A percentile compares a stretch with the other conserved stretches of the same genome.
Evolutionary conservation across 306 rosid species (phyloP).

Genomic region (Dalbergia cochinchinensis): DNA sequence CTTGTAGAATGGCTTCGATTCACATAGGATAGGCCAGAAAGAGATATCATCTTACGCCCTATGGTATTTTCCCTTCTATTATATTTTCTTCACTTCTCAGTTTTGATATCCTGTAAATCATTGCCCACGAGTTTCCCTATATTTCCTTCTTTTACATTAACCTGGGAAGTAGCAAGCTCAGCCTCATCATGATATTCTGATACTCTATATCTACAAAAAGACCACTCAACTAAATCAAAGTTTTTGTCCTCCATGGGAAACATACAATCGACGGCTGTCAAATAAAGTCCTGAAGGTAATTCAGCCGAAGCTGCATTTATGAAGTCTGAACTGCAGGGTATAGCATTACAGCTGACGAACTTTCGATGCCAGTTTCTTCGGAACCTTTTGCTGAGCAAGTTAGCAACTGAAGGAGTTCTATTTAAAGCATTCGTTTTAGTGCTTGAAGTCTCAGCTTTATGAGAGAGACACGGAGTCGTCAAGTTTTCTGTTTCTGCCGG

Average conservation of each 20-base stretch:
- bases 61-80: slow-evolving; percentile 49
- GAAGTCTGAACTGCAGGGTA: slow-evolving; percentile 52
- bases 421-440: slow-evolving; percentile 3
- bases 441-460: slow-evolving; percentile 42
- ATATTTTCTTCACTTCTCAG: slow-evolving; percentile 41
- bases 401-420: slow-evolving; percentile 47
- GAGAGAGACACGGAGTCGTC: slow-evolving; percentile 35
- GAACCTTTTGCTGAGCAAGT: slow-evolving; percentile 64
- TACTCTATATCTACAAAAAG: slow-evolving; percentile 73
- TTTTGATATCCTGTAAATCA: slow-evolving; percentile 33
- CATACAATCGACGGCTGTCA: slow-evolving; percentile 70
- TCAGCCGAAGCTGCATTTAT: slow-evolving; percentile 53
- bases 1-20: slow-evolving; percentile 46
- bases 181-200: slow-evolving; percentile 68
- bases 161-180: slow-evolving; percentile 47
- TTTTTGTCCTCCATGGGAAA: slow-evolving; percentile 52
- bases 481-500: slow-evolving; percentile 51
- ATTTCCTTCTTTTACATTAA: slow-evolving; percentile 46
- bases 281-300: slow-evolving; percentile 71
- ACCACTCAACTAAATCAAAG: slow-evolving; percentile 71
- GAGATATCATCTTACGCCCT: slow-evolving; percentile 62
- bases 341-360: slow-evolving; percentile 48
- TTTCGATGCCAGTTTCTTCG: slow-evolving; percentile 71
- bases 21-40: slow-evolving; percentile 67
- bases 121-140: slow-evolving; percentile 21